A percentile compares a stretch with the other conserved stretches of the same genome.
phyloP scores from a whole-genome alignment of 148 eudicot genomes.

The Pouteria glomerata region DNA sequence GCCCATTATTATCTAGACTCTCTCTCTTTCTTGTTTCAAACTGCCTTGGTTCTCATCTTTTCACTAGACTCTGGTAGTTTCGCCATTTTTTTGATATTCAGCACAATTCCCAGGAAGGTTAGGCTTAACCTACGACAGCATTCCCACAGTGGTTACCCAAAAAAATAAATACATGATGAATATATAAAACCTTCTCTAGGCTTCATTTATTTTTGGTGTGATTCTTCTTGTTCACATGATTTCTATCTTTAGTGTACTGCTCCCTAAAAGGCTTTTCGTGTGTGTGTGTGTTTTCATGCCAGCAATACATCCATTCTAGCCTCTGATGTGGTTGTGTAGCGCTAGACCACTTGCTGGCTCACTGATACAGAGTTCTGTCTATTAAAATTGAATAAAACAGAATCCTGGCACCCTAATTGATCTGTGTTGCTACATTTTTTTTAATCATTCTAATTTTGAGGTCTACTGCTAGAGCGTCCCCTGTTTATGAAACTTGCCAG shows the following conservation, averaged over 20 bases:
- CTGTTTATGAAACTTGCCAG: not conserved
- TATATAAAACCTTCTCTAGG: not conserved
- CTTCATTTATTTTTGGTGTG: not conserved
- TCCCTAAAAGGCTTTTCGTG: not conserved
- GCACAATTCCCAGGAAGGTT: too few species aligned
- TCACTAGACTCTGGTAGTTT: too few species aligned
- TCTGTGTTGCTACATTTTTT: not conserved
- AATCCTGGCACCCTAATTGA: not conserved
- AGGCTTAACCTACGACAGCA: too few species aligned
- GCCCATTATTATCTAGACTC: too few species aligned
- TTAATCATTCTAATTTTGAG: not conserved
- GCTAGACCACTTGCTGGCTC: not conserved
- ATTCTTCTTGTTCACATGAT: not conserved
- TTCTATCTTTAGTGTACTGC: not conserved
- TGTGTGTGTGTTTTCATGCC: not conserved
- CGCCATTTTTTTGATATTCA: too few species aligned
- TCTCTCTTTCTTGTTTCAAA: too few species aligned
- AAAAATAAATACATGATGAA: not conserved
- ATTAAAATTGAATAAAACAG: not conserved
- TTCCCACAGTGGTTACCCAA: too few species aligned
- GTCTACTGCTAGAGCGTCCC: not conserved
- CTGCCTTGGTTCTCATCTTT: too few species aligned
- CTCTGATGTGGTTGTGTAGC: not conserved
- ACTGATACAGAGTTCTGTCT: not conserved
- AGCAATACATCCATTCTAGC: not conserved